Evolutionary conservation across 768 basidiomycete species (phyloP).

Genomic region (Lactifluus piperatus): DNA sequence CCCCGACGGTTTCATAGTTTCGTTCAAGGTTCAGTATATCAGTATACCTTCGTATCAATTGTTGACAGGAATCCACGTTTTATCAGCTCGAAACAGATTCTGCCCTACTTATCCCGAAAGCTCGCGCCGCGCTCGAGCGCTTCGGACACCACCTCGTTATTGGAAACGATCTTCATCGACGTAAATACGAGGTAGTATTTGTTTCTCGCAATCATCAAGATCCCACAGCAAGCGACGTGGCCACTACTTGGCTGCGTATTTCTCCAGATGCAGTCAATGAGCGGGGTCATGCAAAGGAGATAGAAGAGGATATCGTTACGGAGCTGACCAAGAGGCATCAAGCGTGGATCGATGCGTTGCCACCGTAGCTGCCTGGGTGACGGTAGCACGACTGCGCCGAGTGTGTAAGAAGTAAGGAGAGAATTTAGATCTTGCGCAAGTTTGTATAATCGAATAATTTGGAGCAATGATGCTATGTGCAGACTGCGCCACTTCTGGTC

Average conservation of each 20-base stretch:
- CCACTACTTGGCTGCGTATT: slow-evolving; percentile 59
- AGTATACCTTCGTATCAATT: background rate
- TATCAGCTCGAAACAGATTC: slow-evolving; percentile 90
- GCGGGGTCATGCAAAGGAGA: slow-evolving; percentile 49
- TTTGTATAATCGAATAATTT: background rate
- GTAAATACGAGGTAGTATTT: slow-evolving; percentile 90
- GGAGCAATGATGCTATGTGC: background rate
- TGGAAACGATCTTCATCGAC: slow-evolving; percentile 86
- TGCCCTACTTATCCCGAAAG: slow-evolving; percentile 80
- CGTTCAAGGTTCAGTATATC: slow-evolving; percentile 71
- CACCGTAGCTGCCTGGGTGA: background rate
- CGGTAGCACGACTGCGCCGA: background rate
- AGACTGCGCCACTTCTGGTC: background rate
- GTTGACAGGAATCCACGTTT: background rate
- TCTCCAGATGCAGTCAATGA: slow-evolving; percentile 30
- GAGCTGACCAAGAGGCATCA: slow-evolving; percentile 70
- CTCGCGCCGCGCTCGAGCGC: slow-evolving; percentile 74
- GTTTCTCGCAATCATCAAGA: slow-evolving; percentile 45
- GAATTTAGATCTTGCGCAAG: background rate
- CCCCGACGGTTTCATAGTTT: slow-evolving; percentile 83
- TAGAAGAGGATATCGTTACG: slow-evolving; percentile 83
- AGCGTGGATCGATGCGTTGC: slow-evolving; percentile 46
- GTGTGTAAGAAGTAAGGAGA: background rate
- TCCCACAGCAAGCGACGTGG: slow-evolving; percentile 29
- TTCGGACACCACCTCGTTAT: slow-evolving; percentile 98